phyloP scores from a whole-genome alignment of 2,329 filamentous ascomycete species.

The Dothistroma pini region DNA sequence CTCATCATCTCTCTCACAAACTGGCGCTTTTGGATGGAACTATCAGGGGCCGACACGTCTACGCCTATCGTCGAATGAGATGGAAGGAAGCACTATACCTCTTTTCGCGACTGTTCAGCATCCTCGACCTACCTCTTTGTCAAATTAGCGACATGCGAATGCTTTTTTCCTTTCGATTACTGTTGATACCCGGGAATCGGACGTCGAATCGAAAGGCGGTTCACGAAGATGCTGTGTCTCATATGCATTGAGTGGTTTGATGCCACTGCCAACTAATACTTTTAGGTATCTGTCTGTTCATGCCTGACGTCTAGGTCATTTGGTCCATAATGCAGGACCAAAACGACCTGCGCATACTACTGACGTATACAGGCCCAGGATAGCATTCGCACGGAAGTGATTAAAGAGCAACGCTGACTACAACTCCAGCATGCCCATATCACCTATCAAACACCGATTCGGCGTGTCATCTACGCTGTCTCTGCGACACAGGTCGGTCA shows the following conservation, averaged over 20 bases:
- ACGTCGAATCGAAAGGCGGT: background rate
- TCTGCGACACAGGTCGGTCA: too few species aligned
- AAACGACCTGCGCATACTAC: too few species aligned
- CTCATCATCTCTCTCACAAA: background rate
- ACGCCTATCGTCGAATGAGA: background rate
- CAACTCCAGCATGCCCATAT: too few species aligned
- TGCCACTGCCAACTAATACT: background rate
- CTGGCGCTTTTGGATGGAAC: background rate
- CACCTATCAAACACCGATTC: too few species aligned
- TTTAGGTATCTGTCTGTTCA: background rate
- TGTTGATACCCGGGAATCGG: slow-evolving; percentile 1
- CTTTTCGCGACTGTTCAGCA: background rate
- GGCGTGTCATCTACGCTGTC: too few species aligned
- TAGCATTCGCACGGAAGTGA: too few species aligned
- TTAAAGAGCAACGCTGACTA: too few species aligned
- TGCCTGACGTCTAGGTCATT: too few species aligned
- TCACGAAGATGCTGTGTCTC: slow-evolving; percentile 2
- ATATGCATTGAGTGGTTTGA: background rate
- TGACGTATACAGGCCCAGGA: too few species aligned
- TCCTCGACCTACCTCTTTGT: background rate
- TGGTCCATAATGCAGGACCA: too few species aligned
- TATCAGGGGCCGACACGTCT: background rate
- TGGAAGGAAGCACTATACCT: background rate
- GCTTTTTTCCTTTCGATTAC: background rate
- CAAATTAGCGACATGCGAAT: slow-evolving; percentile 5